Conservation (phyloP, 176 grass and related monocot genomes). For the Rhynchospora breviuscula region DNA sequence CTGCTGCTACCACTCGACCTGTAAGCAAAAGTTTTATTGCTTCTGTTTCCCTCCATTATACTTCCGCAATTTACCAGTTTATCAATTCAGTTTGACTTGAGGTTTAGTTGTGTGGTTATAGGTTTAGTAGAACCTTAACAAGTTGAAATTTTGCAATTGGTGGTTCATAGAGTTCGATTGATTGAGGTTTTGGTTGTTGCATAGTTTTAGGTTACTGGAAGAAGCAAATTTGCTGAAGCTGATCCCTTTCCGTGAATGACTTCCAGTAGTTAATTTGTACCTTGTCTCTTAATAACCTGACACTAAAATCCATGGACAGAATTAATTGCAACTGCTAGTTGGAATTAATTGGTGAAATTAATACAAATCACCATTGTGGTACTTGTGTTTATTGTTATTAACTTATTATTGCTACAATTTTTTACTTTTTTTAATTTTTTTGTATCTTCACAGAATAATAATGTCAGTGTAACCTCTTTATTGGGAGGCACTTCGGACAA, state of each 20-base stretch:
- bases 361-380: background rate
- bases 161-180: background rate
- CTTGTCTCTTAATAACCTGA: background rate
- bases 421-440: constrained; percentile 2
- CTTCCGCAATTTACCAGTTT: background rate
- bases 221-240: background rate
- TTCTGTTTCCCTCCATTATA: background rate
- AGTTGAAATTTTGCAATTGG: background rate
- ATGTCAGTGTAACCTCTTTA: constrained; percentile 68
- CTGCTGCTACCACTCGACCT: constrained; percentile 66
- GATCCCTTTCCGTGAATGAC: background rate
- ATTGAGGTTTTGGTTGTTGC: background rate
- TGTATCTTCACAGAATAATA: constrained; percentile 41
- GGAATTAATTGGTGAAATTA: constrained; percentile 1
- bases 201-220: background rate
- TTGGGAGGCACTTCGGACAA: constrained; percentile 82
- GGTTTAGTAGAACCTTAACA: background rate
- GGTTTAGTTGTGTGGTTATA: background rate
- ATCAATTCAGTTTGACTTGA: constrained; percentile 1
- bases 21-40: constrained; percentile 29
- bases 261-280: background rate
- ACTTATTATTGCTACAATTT: background rate
- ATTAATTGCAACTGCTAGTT: background rate
- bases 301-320: background rate
- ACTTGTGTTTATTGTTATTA: background rate